A percentile compares a stretch with the other conserved stretches of the same genome.
These are phyloP conservation scores for Thamnidium elegans DNA, from an alignment of 192 early-diverging fungal species.

Conservation along the genomic window DNA sequence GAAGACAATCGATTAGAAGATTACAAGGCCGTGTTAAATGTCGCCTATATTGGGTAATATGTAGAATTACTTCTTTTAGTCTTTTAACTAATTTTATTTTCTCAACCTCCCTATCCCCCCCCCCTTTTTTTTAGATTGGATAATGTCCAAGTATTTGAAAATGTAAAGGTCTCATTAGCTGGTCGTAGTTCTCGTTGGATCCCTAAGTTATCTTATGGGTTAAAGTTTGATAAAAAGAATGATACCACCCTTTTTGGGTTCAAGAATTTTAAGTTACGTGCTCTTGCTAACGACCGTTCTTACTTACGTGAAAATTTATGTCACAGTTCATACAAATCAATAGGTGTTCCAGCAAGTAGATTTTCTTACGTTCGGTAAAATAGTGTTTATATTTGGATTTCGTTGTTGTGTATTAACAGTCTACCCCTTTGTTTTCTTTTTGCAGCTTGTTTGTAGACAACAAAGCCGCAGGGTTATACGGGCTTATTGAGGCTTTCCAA, in stretches of 20 bases:
- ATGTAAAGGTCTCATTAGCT: neutral
- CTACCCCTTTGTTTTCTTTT: neutral
- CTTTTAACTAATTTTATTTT: neutral
- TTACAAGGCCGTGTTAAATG: neutral
- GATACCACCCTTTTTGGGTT: constrained; percentile 4
- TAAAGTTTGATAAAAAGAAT: constrained; percentile 4
- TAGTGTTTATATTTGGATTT: no score
- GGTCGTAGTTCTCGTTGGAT: constrained; percentile 21
- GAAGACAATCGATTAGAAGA: neutral
- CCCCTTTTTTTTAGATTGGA: neutral
- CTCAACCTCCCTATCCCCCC: no score
- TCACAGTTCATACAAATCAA: neutral
- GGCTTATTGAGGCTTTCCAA: constrained; percentile 6
- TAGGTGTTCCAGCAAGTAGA: neutral
- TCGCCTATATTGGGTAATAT: constrained; percentile 18
- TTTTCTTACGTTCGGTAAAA: constrained; percentile 11
- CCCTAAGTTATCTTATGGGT: constrained; percentile 10
- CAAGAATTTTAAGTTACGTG: constrained; percentile 6
- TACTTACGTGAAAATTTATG: constrained; percentile 11
- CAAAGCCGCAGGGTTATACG: constrained; percentile 10
- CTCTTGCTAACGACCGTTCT: constrained; percentile 9
- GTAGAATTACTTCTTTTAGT: neutral
- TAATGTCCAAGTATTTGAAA: neutral
- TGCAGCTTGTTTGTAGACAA: constrained; percentile 9
- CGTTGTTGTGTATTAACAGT: no score